Percentiles rank a stretch among this genome's conserved stretches.
Evolutionary conservation across 2,329 filamentous ascomycete genomes (phyloP).

Genomic region (Hymenoscyphus linearis): DNA sequence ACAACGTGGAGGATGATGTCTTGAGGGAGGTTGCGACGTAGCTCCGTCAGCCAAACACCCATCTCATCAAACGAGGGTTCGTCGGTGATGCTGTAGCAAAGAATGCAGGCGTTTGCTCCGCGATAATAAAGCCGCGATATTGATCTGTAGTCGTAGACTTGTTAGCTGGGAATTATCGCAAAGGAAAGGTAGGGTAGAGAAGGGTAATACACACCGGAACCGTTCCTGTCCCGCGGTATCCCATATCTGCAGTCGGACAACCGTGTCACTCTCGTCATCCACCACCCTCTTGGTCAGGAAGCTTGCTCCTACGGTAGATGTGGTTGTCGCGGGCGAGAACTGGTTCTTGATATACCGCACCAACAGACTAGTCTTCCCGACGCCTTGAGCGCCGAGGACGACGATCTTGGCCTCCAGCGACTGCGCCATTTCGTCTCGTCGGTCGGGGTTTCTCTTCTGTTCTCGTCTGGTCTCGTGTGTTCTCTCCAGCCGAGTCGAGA

Average conservation of each 20-base stretch:
- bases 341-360: slow-evolving; percentile 53
- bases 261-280: slow-evolving; percentile 78
- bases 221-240: slow-evolving; percentile 94
- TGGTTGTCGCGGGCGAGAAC: slow-evolving; percentile 30
- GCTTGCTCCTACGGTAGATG: slow-evolving; percentile 71
- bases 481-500: neutral
- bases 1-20: slow-evolving; percentile 87
- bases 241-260: slow-evolving; percentile 92
- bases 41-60: slow-evolving; percentile 83
- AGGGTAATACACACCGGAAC: slow-evolving; percentile 51
- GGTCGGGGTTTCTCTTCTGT: neutral
- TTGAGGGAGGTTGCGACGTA: slow-evolving; percentile 68
- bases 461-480: too few relatives aligned
- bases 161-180: slow-evolving; percentile 2
- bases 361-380: slow-evolving; percentile 74
- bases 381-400: slow-evolving; percentile 72
- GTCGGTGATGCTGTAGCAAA: slow-evolving; percentile 93
- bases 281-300: slow-evolving; percentile 76
- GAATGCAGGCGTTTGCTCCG: slow-evolving; percentile 86
- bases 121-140: slow-evolving; percentile 96
- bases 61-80: slow-evolving; percentile 83
- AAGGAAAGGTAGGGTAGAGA: neutral
- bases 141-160: slow-evolving; percentile 38
- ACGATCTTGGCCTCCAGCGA: slow-evolving; percentile 81
- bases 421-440: slow-evolving; percentile 27